A percentile compares a stretch with the other conserved stretches of the same genome.
Conservation (phyloP, 1,139 yeast genomes). For the Ogataea hybrid region DNA sequence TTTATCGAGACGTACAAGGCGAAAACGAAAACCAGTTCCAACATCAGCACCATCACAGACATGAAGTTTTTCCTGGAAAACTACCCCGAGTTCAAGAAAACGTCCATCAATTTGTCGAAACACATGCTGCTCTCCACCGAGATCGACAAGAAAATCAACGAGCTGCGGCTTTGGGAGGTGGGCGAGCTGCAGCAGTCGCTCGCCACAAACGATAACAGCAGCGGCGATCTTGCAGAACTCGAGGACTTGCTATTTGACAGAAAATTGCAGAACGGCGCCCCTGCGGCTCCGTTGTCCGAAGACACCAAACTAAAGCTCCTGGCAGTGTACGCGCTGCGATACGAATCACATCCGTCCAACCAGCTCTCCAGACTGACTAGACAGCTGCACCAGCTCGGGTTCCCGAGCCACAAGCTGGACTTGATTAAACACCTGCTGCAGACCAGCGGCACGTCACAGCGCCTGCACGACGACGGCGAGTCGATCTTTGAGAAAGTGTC, state of each 20-base stretch:
- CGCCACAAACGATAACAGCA: slow-evolving; percentile 49
- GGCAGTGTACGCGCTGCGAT: slow-evolving; percentile 69
- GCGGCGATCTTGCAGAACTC: slow-evolving; percentile 41
- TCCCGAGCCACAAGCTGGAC: slow-evolving; percentile 32
- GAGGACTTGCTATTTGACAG: slow-evolving; percentile 40
- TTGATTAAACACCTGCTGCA: slow-evolving; percentile 35
- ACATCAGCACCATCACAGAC: slow-evolving; percentile 76
- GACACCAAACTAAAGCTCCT: slow-evolving; percentile 58
- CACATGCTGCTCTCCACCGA: slow-evolving; percentile 91
- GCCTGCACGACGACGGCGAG: slow-evolving; percentile 41
- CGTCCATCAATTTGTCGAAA: slow-evolving; percentile 87
- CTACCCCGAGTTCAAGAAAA: slow-evolving; percentile 87
- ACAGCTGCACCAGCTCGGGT: slow-evolving; percentile 36
- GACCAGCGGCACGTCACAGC: slow-evolving; percentile 40
- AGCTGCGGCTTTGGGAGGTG: slow-evolving; percentile 70
- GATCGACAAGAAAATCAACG: slow-evolving; percentile 65
- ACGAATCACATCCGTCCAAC: slow-evolving; percentile 46
- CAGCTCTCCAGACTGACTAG: slow-evolving; percentile 39
- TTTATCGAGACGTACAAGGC: slow-evolving; percentile 81
- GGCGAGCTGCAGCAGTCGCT: slow-evolving; percentile 89
- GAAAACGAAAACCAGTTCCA: slow-evolving; percentile 72
- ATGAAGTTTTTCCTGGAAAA: slow-evolving; percentile 88
- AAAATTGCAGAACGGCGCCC: slow-evolving; percentile 17
- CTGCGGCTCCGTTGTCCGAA: slow-evolving; percentile 32
- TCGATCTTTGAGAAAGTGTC: slow-evolving; percentile 29